A percentile compares a stretch with the other conserved stretches of the same genome.
phyloP scores from a whole-genome alignment of 2,329 filamentous ascomycete species.

The Cyclaneusma minus region DNA sequence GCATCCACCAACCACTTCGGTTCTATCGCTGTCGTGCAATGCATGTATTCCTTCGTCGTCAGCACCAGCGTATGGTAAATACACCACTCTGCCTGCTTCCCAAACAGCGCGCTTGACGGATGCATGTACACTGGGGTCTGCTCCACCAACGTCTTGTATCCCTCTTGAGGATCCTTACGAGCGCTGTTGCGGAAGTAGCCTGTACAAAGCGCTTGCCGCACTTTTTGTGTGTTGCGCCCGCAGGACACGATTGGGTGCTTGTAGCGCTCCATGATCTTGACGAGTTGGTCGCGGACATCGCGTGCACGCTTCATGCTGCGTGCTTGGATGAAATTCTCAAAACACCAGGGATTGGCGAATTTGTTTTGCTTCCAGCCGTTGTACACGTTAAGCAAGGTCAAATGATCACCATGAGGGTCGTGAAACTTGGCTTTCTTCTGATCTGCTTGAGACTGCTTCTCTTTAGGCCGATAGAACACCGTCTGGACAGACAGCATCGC shows the following conservation, averaged over 20 bases:
- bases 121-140: constrained; percentile 92
- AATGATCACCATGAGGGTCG: constrained; percentile 83
- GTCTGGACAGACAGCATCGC: constrained; percentile 80
- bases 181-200: constrained; percentile 95
- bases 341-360: constrained; percentile 81
- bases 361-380: constrained; percentile 86
- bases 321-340: constrained; percentile 94
- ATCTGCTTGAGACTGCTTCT: constrained; percentile 91
- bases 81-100: constrained; percentile 91
- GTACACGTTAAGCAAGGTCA: constrained; percentile 92
- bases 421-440: constrained; percentile 98
- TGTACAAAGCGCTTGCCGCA: constrained; percentile 75
- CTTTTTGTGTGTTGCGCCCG: constrained; percentile 72
- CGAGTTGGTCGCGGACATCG: constrained; percentile 82
- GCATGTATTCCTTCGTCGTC: constrained; percentile 98
- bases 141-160: constrained; percentile 95
- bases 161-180: constrained; percentile 88
- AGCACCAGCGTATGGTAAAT: constrained; percentile 85
- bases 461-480: constrained; percentile 90
- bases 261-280: constrained; percentile 89
- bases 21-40: constrained; percentile 82
- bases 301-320: constrained; percentile 76
- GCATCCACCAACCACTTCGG: constrained; percentile 90
- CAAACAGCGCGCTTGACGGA: constrained; percentile 80
- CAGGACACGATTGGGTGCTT: constrained; percentile 71